Evolutionary conservation across 2,329 filamentous ascomycete genomes (phyloP).

Genomic region (Aureobasidium lini): DNA sequence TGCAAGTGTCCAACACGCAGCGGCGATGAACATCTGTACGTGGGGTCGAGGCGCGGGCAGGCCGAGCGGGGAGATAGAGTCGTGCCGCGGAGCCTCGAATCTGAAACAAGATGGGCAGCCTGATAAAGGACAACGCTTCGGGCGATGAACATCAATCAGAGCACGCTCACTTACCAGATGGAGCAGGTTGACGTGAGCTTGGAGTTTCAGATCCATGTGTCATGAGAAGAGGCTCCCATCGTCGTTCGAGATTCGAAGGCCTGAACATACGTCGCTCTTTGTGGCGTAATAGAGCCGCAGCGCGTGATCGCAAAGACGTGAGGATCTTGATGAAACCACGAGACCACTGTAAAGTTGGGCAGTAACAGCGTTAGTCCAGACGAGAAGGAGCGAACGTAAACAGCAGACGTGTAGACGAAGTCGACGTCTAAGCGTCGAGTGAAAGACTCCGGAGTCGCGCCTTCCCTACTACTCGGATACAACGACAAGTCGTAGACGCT

Average conservation of each 20-base stretch:
- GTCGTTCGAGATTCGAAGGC: background rate
- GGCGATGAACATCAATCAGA: background rate
- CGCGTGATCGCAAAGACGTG: background rate
- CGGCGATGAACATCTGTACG: background rate
- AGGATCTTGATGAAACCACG: background rate
- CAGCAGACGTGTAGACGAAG: no score
- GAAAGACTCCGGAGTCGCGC: no score
- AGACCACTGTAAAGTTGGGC: no score
- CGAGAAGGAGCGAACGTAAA: no score
- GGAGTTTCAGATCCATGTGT: background rate
- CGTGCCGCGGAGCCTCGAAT: background rate
- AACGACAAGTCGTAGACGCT: no score
- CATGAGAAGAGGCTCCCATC: background rate
- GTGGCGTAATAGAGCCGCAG: background rate
- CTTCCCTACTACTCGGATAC: no score
- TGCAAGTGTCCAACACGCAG: background rate
- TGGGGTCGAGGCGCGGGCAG: background rate
- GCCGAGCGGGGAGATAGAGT: background rate
- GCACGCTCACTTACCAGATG: background rate
- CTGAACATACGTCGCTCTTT: background rate
- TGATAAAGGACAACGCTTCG: background rate
- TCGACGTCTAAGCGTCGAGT: no score
- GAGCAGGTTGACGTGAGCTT: background rate
- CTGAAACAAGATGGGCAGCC: background rate
- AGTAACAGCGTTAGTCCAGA: no score